Evolutionary conservation across 1,139 yeast genomes (phyloP).

Genomic region (Debaryomycetaceae sp.): DNA sequence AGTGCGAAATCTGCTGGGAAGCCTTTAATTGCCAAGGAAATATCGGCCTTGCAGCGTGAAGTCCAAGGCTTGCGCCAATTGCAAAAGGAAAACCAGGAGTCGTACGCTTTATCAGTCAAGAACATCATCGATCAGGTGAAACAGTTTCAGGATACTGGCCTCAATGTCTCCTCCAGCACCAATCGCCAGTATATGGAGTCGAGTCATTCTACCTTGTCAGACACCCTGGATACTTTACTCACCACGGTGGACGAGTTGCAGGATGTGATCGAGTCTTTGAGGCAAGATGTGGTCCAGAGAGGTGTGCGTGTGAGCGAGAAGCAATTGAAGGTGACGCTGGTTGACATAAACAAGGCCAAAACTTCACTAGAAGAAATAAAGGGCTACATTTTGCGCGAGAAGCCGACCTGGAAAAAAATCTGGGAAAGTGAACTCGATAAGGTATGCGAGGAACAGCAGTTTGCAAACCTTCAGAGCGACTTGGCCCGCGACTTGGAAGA

Average conservation of each 20-base stretch:
- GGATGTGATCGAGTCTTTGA: conserved; percentile 78
- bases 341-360: conserved; percentile 55
- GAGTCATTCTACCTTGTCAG: conserved; percentile 64
- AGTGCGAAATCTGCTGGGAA: not conserved
- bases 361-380: conserved; percentile 41
- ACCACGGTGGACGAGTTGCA: conserved; percentile 85
- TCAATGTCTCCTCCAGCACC: conserved; percentile 31
- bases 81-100: conserved; percentile 34
- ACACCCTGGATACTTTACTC: conserved; percentile 63
- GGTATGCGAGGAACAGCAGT: conserved; percentile 90
- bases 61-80: conserved; percentile 55
- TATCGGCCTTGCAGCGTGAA: conserved; percentile 37
- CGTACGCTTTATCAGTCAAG: conserved; percentile 32
- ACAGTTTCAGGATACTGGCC: conserved; percentile 34
- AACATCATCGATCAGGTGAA: conserved; percentile 38
- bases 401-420: conserved; percentile 77
- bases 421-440: conserved; percentile 90
- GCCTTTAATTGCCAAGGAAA: not conserved
- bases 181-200: conserved; percentile 66
- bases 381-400: conserved; percentile 56
- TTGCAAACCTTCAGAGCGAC: conserved; percentile 81
- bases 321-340: conserved; percentile 56
- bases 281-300: conserved; percentile 87
- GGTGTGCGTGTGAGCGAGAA: conserved; percentile 77
- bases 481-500: conserved; percentile 69